Evolutionary conservation across 163 green algal species (phyloP), one percentile per base, ranked within the genome.

Genomic region (Scenedesmus sp.): DNA sequence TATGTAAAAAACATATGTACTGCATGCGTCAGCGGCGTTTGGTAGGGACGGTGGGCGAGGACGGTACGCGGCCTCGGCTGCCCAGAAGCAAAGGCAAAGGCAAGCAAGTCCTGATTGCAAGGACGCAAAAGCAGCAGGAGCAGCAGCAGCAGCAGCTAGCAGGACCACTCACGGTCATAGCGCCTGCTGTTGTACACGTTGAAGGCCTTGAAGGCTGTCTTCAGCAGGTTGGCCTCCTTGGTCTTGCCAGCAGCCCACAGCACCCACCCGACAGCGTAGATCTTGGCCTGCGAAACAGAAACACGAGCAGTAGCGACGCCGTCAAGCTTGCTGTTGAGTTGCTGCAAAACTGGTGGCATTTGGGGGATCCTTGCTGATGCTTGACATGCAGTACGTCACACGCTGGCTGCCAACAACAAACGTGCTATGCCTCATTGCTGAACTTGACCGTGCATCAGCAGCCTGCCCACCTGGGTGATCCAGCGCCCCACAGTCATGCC

Each of bases 101-200:
- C 62, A 23, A 3, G 62, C 62, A 73, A 13, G 59, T 73, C 62
- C 16, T 70, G 62, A 15, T 70, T 34, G 66, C 66, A 76, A 46
- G 34, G 34, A 46, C 34, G 34, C 34, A 46, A 46, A 46, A 46
- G 34, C 34, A 46, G 12, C 16, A 23, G 66, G 4, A 7, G 66
- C 66, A 26, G 66, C 66, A 76, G 16, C 3, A 76, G 66, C 18
- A 18, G 9, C 12, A 34, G 66, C 12, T 18, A 9, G 2, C 16
- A 26, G 66, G 34, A 46, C 34, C 34, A 76, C 66, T 76, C 66
- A 76, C 84, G 84, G 16, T 88, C 84, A 18, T 88, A 88, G 20
- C 84, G 26, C 6, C 59, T 26, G 86, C 86, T 90, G 86, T 90
- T 90, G 67, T 90, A 84, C 2, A 90, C 86, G 54, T 56, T 90